Conservation (phyloP, 2,329 filamentous ascomycete genomes). For the Simplicillium sp. region DNA sequence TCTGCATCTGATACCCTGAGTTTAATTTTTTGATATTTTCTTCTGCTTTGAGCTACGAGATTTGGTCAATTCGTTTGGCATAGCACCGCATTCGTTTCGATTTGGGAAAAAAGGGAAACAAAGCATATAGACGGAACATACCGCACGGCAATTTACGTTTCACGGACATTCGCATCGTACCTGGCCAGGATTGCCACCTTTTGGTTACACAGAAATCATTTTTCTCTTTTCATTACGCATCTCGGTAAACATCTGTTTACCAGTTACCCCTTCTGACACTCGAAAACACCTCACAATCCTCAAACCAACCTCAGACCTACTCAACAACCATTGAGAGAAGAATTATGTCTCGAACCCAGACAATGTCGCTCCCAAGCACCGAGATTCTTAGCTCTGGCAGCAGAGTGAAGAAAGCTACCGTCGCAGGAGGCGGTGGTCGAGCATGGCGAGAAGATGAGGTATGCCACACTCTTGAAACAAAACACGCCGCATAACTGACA, state of each 20-base stretch:
- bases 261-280: too few relatives aligned
- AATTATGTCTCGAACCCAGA: slow-evolving; percentile 41
- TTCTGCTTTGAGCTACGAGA: slow-evolving; percentile 7
- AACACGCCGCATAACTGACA: slow-evolving; percentile 6
- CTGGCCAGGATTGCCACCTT: too few relatives aligned
- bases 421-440: slow-evolving; percentile 66
- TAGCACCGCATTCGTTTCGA: not conserved
- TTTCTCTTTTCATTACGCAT: too few relatives aligned
- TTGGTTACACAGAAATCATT: too few relatives aligned
- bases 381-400: slow-evolving; percentile 45
- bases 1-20: slow-evolving; percentile 4
- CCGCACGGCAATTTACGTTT: too few relatives aligned
- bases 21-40: slow-evolving; percentile 5
- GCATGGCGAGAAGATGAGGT: slow-evolving; percentile 86
- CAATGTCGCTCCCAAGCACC: slow-evolving; percentile 30
- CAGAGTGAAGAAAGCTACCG: slow-evolving; percentile 58
- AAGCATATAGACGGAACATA: slow-evolving; percentile 1
- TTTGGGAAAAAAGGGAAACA: not conserved
- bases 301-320: slow-evolving; percentile 6
- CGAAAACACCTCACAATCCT: too few relatives aligned
- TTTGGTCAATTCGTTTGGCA: slow-evolving; percentile 4
- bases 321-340: slow-evolving; percentile 18
- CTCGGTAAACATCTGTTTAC: too few relatives aligned
- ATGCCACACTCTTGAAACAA: slow-evolving; percentile 16
- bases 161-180: too few relatives aligned